phyloP scores from a whole-genome alignment of 805 yeast genomes.

The Suhomyces faveliae region DNA sequence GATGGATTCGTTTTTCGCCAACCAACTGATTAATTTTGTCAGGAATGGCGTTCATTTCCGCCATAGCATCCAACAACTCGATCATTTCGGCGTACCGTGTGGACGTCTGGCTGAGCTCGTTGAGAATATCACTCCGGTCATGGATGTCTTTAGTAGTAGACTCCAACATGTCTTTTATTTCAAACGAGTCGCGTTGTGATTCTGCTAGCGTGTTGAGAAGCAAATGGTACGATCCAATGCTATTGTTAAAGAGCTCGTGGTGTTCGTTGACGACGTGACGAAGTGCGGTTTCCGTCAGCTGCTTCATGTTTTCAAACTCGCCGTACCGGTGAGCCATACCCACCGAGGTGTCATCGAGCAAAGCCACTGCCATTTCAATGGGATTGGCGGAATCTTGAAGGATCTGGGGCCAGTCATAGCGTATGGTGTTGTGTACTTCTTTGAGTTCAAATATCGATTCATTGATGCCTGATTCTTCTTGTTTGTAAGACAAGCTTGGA shows the following conservation, averaged over 20 bases:
- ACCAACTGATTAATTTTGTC: slow-evolving; percentile 62
- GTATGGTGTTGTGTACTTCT: slow-evolving; percentile 34
- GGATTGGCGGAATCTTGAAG: slow-evolving; percentile 62
- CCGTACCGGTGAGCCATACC: slow-evolving; percentile 75
- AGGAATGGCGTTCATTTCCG: slow-evolving; percentile 57
- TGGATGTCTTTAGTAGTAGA: slow-evolving; percentile 51
- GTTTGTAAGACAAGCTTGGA: neutral
- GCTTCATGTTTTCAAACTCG: slow-evolving; percentile 64
- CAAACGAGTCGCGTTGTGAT: slow-evolving; percentile 57
- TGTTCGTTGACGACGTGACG: slow-evolving; percentile 75
- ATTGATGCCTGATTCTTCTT: neutral
- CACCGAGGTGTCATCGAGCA: slow-evolving; percentile 85
- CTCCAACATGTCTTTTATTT: slow-evolving; percentile 48
- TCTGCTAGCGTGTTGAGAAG: slow-evolving; percentile 62
- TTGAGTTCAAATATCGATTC: slow-evolving; percentile 36
- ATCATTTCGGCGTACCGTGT: slow-evolving; percentile 65
- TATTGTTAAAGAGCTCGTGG: slow-evolving; percentile 79
- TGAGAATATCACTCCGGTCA: slow-evolving; percentile 53
- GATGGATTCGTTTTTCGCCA: slow-evolving; percentile 66
- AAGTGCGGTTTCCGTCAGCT: slow-evolving; percentile 55
- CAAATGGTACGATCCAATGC: slow-evolving; percentile 79
- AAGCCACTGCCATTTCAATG: slow-evolving; percentile 76
- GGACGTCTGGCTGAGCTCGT: slow-evolving; percentile 64
- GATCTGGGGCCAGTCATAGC: slow-evolving; percentile 46
- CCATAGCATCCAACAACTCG: slow-evolving; percentile 66